Evolutionary conservation across 306 rosid species (phyloP).

Genomic region (Quercus rubra): DNA sequence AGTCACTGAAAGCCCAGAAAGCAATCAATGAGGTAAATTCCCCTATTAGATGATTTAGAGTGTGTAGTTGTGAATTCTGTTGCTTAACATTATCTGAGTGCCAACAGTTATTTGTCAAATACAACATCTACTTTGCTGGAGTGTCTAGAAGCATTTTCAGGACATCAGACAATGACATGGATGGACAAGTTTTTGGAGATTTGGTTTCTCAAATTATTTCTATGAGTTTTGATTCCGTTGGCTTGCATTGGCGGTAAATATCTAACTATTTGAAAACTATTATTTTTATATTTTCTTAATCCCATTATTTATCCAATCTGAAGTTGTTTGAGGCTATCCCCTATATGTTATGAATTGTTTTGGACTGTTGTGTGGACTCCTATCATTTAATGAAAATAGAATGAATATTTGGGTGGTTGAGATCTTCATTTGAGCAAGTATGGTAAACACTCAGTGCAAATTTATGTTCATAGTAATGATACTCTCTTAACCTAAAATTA

Average conservation of each 20-base stretch:
- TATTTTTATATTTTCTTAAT: not conserved
- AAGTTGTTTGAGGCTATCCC: not conserved
- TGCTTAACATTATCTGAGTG: conserved; percentile 25
- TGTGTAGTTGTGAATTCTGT: conserved; percentile 15
- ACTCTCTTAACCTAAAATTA: conserved; percentile 13
- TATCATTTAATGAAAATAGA: not conserved
- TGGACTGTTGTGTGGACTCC: not conserved
- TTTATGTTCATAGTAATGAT: not conserved
- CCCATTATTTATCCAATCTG: not conserved
- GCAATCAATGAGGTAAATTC: conserved; percentile 87
- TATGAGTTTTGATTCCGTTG: conserved; percentile 87
- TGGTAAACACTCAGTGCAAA: too few relatives aligned
- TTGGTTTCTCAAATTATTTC: conserved; percentile 89
- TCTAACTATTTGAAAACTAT: conserved; percentile 1
- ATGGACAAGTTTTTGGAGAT: conserved; percentile 58
- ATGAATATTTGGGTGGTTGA: not conserved
- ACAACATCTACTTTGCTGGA: conserved; percentile 97
- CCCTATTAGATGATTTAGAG: conserved; percentile 21
- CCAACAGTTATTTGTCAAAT: conserved; percentile 94
- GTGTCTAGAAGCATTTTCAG: conserved; percentile 84
- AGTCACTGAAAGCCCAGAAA: conserved; percentile 93
- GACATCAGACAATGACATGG: conserved; percentile 47
- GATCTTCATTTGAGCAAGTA: too few relatives aligned
- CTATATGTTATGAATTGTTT: not conserved
- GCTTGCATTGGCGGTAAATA: conserved; percentile 96